Conservation (phyloP, 2,329 filamentous ascomycete species). For the Colletotrichum tropicicola region DNA sequence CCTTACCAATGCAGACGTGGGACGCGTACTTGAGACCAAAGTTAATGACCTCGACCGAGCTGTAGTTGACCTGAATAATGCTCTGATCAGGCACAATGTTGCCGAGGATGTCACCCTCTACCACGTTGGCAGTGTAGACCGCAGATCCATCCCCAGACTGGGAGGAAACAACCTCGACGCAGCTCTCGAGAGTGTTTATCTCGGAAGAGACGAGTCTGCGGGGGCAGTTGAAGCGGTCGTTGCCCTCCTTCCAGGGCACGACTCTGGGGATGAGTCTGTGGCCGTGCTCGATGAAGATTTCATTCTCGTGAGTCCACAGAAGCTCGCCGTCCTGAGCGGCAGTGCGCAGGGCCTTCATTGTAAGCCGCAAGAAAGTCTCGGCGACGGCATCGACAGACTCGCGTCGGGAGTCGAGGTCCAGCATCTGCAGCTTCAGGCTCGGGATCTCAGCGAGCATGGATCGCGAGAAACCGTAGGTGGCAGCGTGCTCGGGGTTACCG, state of each 20-base stretch:
- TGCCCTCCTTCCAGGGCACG: conserved; percentile 46
- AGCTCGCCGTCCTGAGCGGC: conserved; percentile 10
- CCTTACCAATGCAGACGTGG: conserved; percentile 44
- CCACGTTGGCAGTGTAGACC: conserved; percentile 32
- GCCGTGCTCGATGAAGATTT: conserved; percentile 45
- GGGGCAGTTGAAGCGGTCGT: conserved; percentile 47
- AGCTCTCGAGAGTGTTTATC: conserved; percentile 43
- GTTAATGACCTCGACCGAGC: conserved; percentile 42
- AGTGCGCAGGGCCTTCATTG: conserved; percentile 5
- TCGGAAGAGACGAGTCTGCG: conserved; percentile 43
- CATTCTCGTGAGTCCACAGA: conserved; percentile 26
- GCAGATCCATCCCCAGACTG: conserved; percentile 26
- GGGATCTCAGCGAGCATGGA: conserved; percentile 29
- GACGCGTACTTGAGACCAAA: conserved; percentile 32
- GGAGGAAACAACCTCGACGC: conserved; percentile 38
- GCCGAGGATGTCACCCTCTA: conserved; percentile 29
- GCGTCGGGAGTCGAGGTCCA: conserved; percentile 24
- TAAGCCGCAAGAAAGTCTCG: conserved; percentile 24
- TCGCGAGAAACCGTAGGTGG: conserved; percentile 28
- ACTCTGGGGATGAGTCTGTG: conserved; percentile 47
- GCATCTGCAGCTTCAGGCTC: conserved; percentile 30
- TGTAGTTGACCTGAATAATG: conserved; percentile 45
- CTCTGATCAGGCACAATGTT: conserved; percentile 6
- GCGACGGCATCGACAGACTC: not conserved
- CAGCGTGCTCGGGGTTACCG: conserved; percentile 33